Base-by-base conservation (phyloP, 768 basidiomycete genomes). In the Pholiota microspora region DNA sequence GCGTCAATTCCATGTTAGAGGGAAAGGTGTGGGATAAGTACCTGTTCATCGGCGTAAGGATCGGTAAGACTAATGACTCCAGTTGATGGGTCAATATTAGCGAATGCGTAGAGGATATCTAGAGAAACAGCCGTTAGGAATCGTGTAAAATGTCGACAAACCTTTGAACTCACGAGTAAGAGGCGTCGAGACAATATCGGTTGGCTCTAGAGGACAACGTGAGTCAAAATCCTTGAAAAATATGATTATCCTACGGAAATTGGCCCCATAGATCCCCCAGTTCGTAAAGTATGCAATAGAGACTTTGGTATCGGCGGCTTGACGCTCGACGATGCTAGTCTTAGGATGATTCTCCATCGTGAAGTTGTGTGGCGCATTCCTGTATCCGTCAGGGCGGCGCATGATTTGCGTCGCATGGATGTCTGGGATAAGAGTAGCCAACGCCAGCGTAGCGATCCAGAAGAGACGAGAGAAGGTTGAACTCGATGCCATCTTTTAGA, bases 61-160 rank as follows among this genome's bases (percentile, higher is more conserved):
- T 92, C 92, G 2, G 86, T 88, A 16, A 92, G 75, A 12, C 67
- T 70, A 59, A 91, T 86, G 15, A 71, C 66, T 10, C 92, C 90
- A 0, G 82, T 80, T 40, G 74, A 71, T 6, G 83, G 66, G 51
- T 81, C 78, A 32, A 85, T 79, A 67, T 92, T 89, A 44, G 87
- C 90, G 64, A 94, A 94, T 2, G 89, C 79, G 61, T 92, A 92
- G 15, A 90, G 71, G 62, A 92, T 81, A 55, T 80, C 78, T 80
- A 38, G n/a, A 7, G 4, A n/a, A 12, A 27, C 35, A 12, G 25
- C 36, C 45, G 38, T 18, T 49, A 24, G 36, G 10, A 31, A 49
- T 7, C 23, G 12, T 42, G 31, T 24, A 10, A 35, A 32, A 48
- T 38, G 8, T 15, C 49, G 25, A 7, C 6, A 25, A 25, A 6